Evolutionary conservation across 2,329 filamentous ascomycete species (phyloP).

Genomic region (Nemania sp.): DNA sequence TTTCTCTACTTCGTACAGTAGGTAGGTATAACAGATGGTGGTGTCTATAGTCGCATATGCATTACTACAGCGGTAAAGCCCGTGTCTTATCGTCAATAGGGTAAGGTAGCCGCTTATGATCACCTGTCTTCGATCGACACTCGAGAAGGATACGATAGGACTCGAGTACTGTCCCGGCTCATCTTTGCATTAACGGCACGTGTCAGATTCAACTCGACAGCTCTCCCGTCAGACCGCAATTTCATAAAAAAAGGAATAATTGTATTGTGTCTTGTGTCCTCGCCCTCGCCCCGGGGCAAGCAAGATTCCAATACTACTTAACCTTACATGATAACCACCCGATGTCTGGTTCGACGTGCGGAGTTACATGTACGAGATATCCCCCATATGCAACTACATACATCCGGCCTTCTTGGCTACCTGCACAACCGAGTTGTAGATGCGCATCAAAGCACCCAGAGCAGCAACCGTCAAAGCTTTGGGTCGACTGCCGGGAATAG

Average conservation of each 20-base stretch:
- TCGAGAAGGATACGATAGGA: neutral
- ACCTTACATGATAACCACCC: too few relatives aligned
- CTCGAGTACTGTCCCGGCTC: neutral
- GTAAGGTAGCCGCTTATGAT: neutral
- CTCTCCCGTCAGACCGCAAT: conserved; percentile 15
- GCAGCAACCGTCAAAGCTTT: neutral
- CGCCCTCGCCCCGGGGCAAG: neutral
- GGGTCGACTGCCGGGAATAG: conserved; percentile 13
- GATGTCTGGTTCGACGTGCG: neutral
- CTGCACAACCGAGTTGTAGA: too few relatives aligned
- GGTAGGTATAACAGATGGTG: too few relatives aligned
- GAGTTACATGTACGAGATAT: neutral
- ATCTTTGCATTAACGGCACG: too few relatives aligned
- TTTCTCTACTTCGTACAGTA: too few relatives aligned
- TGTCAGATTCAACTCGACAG: conserved; percentile 2
- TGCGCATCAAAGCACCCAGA: neutral
- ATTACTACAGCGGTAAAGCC: too few relatives aligned
- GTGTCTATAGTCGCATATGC: too few relatives aligned
- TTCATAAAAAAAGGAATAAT: conserved; percentile 1
- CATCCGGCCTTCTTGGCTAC: neutral
- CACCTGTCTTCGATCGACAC: neutral
- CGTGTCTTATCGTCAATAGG: neutral
- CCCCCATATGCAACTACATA: too few relatives aligned
- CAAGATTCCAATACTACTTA: neutral
- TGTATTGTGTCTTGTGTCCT: neutral